Conservation (phyloP, 345 rosid genomes). For the Ceriops zippeliana region DNA sequence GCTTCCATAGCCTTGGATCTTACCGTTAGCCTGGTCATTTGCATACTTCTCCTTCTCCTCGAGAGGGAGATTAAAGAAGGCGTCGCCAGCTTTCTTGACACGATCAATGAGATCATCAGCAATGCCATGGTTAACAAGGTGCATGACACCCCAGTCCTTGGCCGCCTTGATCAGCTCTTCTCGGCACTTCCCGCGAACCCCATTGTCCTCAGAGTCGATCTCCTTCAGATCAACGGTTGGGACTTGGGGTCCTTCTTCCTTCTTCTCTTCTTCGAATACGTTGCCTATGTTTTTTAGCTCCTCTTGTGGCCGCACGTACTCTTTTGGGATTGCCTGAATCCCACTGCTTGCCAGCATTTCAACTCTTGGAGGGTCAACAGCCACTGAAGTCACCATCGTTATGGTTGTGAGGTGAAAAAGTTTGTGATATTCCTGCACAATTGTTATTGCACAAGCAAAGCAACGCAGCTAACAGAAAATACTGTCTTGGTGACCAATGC, state of each 20-base stretch:
- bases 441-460: no score
- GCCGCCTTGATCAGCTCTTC: slow-evolving; percentile 60
- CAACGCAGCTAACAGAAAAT: no score
- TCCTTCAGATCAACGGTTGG: slow-evolving; percentile 70
- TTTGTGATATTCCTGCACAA: no score
- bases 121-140: slow-evolving; percentile 83
- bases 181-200: slow-evolving; percentile 44
- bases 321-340: slow-evolving; percentile 65
- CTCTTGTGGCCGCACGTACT: slow-evolving; percentile 70
- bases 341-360: slow-evolving; percentile 76
- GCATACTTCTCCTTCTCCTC: slow-evolving; percentile 94
- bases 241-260: slow-evolving; percentile 66
- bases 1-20: slow-evolving; percentile 92
- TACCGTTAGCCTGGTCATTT: slow-evolving; percentile 74
- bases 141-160: slow-evolving; percentile 91
- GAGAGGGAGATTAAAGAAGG: slow-evolving; percentile 54
- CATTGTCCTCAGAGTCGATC: slow-evolving; percentile 52
- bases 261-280: slow-evolving; percentile 76
- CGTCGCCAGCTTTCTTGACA: slow-evolving; percentile 59
- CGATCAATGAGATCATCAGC: slow-evolving; percentile 50
- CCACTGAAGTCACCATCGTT: slow-evolving; percentile 31
- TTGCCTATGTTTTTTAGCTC: slow-evolving; percentile 69
- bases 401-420: not conserved
- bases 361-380: slow-evolving; percentile 37
- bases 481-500: no score